phyloP scores from a whole-genome alignment of 805 yeast genomes.

The Sporopachydermia lactativora region DNA sequence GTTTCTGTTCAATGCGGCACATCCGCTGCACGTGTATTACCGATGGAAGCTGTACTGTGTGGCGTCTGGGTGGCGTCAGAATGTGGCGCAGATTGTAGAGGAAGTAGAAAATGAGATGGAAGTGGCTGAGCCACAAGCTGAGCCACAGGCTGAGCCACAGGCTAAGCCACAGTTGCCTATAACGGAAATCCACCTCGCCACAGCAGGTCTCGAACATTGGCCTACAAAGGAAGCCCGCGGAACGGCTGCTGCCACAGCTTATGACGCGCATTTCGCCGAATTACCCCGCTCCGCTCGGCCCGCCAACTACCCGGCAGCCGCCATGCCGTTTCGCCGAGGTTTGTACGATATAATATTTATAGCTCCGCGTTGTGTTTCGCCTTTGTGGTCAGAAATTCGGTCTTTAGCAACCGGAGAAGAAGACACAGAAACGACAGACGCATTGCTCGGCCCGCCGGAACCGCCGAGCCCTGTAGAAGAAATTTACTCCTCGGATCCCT shows the following conservation, averaged over 20 bases:
- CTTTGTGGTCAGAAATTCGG: too few relatives aligned
- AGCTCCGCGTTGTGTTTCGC: too few relatives aligned
- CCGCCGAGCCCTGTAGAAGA: too few relatives aligned
- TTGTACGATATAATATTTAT: background rate
- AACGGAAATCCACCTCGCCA: background rate
- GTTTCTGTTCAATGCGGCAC: constrained; percentile 12
- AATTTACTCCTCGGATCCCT: too few relatives aligned
- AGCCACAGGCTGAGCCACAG: background rate
- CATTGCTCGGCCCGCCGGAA: too few relatives aligned
- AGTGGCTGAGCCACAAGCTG: background rate
- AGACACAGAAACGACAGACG: too few relatives aligned
- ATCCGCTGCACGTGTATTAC: constrained; percentile 13
- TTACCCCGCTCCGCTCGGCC: too few relatives aligned
- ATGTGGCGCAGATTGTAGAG: constrained; percentile 6
- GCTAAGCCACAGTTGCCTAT: background rate
- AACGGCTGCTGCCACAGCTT: too few relatives aligned
- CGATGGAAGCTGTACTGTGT: constrained; percentile 14
- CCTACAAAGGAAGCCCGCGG: too few relatives aligned
- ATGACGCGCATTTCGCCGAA: too few relatives aligned
- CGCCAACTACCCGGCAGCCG: too few relatives aligned
- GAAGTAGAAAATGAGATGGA: background rate
- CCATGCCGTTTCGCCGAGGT: background rate
- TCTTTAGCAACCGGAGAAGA: too few relatives aligned
- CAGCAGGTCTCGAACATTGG: background rate
- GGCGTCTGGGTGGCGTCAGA: constrained; percentile 6